Percentiles rank a stretch among this genome's conserved stretches.
phyloP scores from a whole-genome alignment of 352 stramenopile species.

The Lagenidium sp. region DNA sequence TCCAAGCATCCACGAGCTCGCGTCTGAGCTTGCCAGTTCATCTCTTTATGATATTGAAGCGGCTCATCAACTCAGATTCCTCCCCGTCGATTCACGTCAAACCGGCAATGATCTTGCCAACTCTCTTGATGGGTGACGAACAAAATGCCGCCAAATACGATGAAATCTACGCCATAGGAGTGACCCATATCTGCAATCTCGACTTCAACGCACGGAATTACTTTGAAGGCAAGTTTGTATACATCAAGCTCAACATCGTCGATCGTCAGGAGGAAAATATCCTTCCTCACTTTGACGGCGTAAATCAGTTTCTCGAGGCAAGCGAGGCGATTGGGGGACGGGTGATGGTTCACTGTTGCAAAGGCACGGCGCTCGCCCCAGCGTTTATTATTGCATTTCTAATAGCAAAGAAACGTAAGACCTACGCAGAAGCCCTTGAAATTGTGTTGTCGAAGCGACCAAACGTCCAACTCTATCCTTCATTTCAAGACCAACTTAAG shows the following conservation, averaged over 20 bases:
- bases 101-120: conserved; percentile 7
- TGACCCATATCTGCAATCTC: conserved; percentile 20
- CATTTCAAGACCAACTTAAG: conserved; percentile 11
- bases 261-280: conserved; percentile 8
- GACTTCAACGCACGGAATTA: conserved; percentile 18
- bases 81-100: neutral
- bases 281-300: conserved; percentile 10
- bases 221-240: conserved; percentile 24
- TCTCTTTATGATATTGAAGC: conserved; percentile 10
- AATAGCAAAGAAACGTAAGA: conserved; percentile 10
- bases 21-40: conserved; percentile 2
- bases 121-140: conserved; percentile 12
- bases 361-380: conserved; percentile 11
- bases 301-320: conserved; percentile 12
- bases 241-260: conserved; percentile 16
- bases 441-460: conserved; percentile 7
- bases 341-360: conserved; percentile 12
- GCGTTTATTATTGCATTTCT: conserved; percentile 17
- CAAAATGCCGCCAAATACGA: conserved; percentile 14
- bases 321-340: conserved; percentile 12
- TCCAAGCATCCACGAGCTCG: neutral
- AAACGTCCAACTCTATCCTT: conserved; percentile 5
- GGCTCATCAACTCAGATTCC: conserved; percentile 1
- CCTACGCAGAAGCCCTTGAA: conserved; percentile 7
- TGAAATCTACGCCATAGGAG: conserved; percentile 11